Percentiles rank a stretch among this genome's conserved stretches.
Evolutionary conservation across 345 rosid species (phyloP).

Genomic region (Nephelium lappaceum): DNA sequence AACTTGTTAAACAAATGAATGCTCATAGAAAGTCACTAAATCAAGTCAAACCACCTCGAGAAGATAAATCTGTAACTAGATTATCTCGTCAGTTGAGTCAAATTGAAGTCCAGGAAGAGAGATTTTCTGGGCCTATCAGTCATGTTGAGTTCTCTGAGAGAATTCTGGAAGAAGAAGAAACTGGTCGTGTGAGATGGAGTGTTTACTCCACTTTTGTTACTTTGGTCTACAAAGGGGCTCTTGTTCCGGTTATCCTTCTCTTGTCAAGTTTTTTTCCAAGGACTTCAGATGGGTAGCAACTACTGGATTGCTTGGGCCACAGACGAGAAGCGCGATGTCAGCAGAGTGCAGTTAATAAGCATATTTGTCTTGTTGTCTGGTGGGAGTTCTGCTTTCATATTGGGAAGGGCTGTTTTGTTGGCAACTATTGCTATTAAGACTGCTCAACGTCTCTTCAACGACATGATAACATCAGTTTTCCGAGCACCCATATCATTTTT

Average conservation of each 20-base stretch:
- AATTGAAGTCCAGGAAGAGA: conserved; percentile 50
- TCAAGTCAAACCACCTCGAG: conserved; percentile 46
- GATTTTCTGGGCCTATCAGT: conserved; percentile 20
- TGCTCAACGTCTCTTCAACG: conserved; percentile 56
- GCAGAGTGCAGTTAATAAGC: conserved; percentile 45
- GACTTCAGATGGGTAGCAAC: conserved; percentile 67
- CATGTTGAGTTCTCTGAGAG: conserved; percentile 22
- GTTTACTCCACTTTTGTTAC: conserved; percentile 62
- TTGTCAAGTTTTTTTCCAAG: conserved; percentile 63
- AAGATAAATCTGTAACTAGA: conserved; percentile 14
- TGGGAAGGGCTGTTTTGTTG: conserved; percentile 66
- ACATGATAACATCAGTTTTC: conserved; percentile 62
- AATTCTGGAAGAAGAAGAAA: conserved; percentile 49
- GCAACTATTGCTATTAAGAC: conserved; percentile 63
- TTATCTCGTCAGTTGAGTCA: conserved; percentile 30
- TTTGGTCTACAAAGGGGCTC: conserved; percentile 51
- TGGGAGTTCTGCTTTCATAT: conserved; percentile 66
- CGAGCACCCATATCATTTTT: conserved; percentile 70
- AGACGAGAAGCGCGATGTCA: conserved; percentile 37
- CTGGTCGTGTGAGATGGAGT: conserved; percentile 66
- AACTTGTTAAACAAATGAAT: conserved; percentile 68
- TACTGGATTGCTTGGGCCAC: conserved; percentile 83
- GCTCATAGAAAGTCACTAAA: conserved; percentile 65
- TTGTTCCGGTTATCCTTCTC: conserved; percentile 53
- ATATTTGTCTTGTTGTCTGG: conserved; percentile 54